Conservation (phyloP, 2,329 filamentous ascomycete genomes). For the Xylaria polymorpha region DNA sequence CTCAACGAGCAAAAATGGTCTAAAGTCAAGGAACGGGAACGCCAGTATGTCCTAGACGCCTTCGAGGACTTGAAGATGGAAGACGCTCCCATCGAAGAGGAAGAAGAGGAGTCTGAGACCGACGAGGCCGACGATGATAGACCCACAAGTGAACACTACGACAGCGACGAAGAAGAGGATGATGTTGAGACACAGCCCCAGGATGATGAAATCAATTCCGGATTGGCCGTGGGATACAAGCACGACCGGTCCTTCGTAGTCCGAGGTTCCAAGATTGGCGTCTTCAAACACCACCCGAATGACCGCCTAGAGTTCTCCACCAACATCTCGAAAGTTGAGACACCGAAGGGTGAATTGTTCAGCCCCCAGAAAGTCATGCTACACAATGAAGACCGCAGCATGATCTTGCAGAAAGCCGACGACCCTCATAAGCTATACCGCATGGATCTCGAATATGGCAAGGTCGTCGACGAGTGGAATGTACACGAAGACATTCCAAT, state of each 20-base stretch:
- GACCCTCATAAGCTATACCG: constrained; percentile 93
- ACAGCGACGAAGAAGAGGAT: constrained; percentile 80
- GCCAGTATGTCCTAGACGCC: constrained; percentile 93
- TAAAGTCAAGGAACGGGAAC: constrained; percentile 91
- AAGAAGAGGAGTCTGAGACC: constrained; percentile 62
- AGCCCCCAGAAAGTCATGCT: constrained; percentile 97
- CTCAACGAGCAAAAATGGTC: constrained; percentile 93
- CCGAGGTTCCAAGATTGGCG: constrained; percentile 95
- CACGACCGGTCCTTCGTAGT: constrained; percentile 97
- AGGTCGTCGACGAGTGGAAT: constrained; percentile 99
- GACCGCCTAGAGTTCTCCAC: constrained; percentile 96
- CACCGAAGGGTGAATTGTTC: constrained; percentile 86
- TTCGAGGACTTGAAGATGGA: constrained; percentile 96
- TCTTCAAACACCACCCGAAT: constrained; percentile 95
- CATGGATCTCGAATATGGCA: constrained; percentile 98
- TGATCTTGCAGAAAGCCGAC: constrained; percentile 85
- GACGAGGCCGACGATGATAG: constrained; percentile 73
- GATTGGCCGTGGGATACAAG: constrained; percentile 95
- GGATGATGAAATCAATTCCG: constrained; percentile 89
- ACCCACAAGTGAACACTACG: constrained; percentile 75
- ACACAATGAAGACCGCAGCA: constrained; percentile 87
- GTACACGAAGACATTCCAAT: constrained; percentile 96
- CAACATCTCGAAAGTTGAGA: constrained; percentile 95
- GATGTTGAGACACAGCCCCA: constrained; percentile 74
- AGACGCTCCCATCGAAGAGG: constrained; percentile 69